Percentiles rank a stretch among this genome's conserved stretches.
These are phyloP conservation scores for Phoma sp. DNA, from an alignment of 2,329 filamentous ascomycete genomes.

Conservation along the genomic window DNA sequence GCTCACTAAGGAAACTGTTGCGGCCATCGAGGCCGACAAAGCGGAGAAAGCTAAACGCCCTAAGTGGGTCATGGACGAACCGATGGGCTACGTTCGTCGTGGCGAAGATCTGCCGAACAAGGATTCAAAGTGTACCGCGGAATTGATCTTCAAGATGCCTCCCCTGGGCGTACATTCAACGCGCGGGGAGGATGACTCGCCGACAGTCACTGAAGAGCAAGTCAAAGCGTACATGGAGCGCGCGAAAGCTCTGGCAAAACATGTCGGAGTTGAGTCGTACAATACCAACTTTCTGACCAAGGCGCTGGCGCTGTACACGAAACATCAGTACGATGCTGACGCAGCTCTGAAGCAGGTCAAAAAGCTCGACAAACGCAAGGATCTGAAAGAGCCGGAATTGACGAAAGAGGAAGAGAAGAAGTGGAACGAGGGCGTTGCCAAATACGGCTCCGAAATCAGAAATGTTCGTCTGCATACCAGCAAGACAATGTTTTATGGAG, in stretches of 20 bases:
- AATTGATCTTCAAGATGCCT: conserved; percentile 79
- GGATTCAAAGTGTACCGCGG: conserved; percentile 76
- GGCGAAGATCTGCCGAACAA: conserved; percentile 79
- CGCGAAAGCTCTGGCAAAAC: conserved; percentile 68
- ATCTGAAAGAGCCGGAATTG: conserved; percentile 84
- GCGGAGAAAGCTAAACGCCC: conserved; percentile 79
- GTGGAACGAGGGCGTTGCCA: conserved; percentile 89
- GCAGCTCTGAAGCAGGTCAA: conserved; percentile 73
- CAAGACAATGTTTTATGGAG: conserved; percentile 77
- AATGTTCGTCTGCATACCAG: conserved; percentile 80
- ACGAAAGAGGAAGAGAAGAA: conserved; percentile 80
- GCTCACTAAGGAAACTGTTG: conserved; percentile 77
- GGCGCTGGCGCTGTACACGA: conserved; percentile 75
- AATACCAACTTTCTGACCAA: conserved; percentile 90
- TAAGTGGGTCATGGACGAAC: conserved; percentile 93
- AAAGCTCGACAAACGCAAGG: conserved; percentile 69
- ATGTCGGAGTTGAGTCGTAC: conserved; percentile 72
- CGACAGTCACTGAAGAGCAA: conserved; percentile 59
- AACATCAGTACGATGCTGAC: conserved; percentile 73
- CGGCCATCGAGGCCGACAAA: conserved; percentile 82
- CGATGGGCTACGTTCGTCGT: conserved; percentile 80
- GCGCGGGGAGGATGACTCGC: conserved; percentile 53
- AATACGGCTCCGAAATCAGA: conserved; percentile 89
- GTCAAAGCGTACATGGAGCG: conserved; percentile 79
- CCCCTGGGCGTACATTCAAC: conserved; percentile 55